Evolutionary conservation across 2,329 filamentous ascomycete genomes (phyloP), one percentile per base, ranked within the genome.

Genomic region (Triangularia setosa): DNA sequence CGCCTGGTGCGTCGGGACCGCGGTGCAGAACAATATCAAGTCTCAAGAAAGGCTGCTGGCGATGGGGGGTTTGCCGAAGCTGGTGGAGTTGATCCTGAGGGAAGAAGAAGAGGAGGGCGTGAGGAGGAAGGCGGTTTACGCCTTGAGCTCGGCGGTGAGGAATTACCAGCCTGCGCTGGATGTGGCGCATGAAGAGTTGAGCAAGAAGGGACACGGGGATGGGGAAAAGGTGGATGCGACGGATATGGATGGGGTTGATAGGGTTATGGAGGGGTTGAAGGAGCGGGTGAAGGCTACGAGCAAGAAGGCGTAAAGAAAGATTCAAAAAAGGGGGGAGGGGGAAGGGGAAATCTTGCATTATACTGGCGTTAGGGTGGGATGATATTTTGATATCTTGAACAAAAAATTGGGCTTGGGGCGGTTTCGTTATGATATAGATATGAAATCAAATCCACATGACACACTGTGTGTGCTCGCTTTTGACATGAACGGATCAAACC

Each of bases 1-100:
- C 2, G 93, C 93, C n/a, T 97, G 92, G 91, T 97, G 93, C 79
- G 81, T 95, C 64, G 92, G 92, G 59, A 97, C 93, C 5, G 94
- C 95, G 9, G 95, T 99, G 65, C 93, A 98, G 83, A 99, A 99
- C 80, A 98, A 99, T 77, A 84, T 85, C 70, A 90, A 89, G 75
- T 88, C 87, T 59, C 95, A 99, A 79, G 91, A 95, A 79, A 86
- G 86, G 60, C 76, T 87, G 62, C 69, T 85, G 25, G 82, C 81
- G 35, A 77, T 83, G 67, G 90, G 90, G 30, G 92, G 89, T 2
- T 80, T 97, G 28, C 85, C 89, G 40, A 83, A 78, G 30, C 83
- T 99, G 23, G 87, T 92, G 8, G 80, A 82, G 58, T 74, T 97
- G 68, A 84, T 84, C 18, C 83, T 86, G 5, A 79, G 83, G 33